phyloP scores from a whole-genome alignment of 805 yeast genomes.

The Isabelozyma gotoi region DNA sequence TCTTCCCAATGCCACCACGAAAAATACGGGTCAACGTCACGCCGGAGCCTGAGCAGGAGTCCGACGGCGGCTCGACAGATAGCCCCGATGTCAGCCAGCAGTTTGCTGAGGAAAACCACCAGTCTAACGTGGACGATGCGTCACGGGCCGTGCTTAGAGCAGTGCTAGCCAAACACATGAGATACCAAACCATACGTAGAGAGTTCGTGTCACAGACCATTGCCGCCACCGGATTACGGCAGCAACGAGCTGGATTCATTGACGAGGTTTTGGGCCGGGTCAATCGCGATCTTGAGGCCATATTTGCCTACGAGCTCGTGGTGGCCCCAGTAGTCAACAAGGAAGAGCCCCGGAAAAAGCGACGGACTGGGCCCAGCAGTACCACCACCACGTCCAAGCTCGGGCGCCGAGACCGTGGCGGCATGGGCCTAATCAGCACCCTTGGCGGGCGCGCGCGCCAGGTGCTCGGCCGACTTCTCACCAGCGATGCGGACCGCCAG shows the following conservation, averaged over 20 bases:
- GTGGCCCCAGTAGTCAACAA: not conserved
- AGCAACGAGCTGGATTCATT: not conserved
- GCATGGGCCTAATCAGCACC: not conserved
- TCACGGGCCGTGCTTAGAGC: not conserved
- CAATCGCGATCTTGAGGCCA: not conserved
- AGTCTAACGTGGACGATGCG: not conserved
- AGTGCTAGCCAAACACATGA: not conserved
- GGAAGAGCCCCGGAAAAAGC: not conserved
- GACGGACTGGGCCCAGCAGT: not conserved
- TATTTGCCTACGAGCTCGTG: not conserved
- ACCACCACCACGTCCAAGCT: not conserved
- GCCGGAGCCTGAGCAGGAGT: not conserved
- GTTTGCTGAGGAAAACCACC: not conserved
- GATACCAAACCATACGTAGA: not conserved
- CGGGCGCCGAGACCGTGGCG: not conserved
- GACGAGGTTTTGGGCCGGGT: not conserved
- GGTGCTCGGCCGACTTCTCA: not conserved
- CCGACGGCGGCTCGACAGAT: not conserved
- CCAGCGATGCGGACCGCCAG: not conserved
- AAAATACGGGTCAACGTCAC: not conserved
- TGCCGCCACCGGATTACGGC: not conserved
- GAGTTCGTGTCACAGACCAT: not conserved
- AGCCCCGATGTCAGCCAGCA: not conserved
- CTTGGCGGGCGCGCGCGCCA: not conserved
- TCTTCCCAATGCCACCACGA: not conserved